Evolutionary conservation across 768 basidiomycete genomes (phyloP).

Genomic region (Mycena vitilis): DNA sequence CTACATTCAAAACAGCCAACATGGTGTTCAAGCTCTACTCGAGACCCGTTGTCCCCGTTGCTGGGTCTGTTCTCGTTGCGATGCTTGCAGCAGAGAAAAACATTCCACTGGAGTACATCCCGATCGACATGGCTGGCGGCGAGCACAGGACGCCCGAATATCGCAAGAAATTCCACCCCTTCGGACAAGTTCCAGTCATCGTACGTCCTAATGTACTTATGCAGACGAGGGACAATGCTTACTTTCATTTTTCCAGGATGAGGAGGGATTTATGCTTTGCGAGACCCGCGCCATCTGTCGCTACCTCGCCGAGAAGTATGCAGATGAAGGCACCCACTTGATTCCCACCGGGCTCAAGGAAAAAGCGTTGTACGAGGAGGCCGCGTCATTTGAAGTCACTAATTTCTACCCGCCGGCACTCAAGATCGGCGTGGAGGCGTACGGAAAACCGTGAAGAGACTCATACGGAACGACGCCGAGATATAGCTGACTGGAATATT

Average conservation of each 20-base stretch:
- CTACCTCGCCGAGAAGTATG: slow-evolving; percentile 69
- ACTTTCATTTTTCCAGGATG: slow-evolving; percentile 52
- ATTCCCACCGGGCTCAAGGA: too few relatives aligned
- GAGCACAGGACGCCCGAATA: too few relatives aligned
- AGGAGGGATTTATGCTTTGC: slow-evolving; percentile 74
- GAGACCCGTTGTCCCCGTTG: too few relatives aligned
- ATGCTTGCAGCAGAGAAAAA: slow-evolving; percentile 20
- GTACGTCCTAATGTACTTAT: slow-evolving; percentile 28
- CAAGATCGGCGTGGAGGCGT: slow-evolving; percentile 57
- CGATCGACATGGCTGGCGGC: too few relatives aligned
- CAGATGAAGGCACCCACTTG: slow-evolving; percentile 55
- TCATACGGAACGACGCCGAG: too few relatives aligned
- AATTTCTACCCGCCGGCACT: slow-evolving; percentile 65
- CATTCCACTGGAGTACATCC: too few relatives aligned
- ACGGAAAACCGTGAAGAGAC: slow-evolving; percentile 66
- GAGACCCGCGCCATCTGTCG: slow-evolving; percentile 72
- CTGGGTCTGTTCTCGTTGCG: not conserved
- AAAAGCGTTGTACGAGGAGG: too few relatives aligned
- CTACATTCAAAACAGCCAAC: too few relatives aligned
- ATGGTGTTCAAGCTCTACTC: too few relatives aligned
- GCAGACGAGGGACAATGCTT: not conserved
- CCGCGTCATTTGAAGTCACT: not conserved
- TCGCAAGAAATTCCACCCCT: too few relatives aligned
- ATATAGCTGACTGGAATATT: not conserved
- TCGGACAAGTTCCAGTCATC: slow-evolving; percentile 44